A percentile compares a stretch with the other conserved stretches of the same genome.
Evolutionary conservation across 1,284 basidiomycete species (phyloP).

Genomic region (Rugosomyces carneus): DNA sequence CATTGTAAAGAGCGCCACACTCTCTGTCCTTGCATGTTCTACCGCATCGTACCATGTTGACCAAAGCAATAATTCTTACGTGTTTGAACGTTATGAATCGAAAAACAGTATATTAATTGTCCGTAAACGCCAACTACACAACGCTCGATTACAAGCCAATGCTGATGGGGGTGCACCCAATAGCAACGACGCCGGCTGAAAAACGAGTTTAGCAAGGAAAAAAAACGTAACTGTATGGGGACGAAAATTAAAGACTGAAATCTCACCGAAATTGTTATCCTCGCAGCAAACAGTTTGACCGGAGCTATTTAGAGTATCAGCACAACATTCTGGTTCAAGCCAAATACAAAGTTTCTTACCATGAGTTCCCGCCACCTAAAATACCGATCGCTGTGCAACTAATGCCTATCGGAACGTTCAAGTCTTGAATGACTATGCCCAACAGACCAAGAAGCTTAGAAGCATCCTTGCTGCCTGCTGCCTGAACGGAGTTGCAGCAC

Average conservation of each 20-base stretch:
- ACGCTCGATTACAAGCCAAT: constrained; percentile 18
- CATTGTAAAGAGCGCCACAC: not conserved
- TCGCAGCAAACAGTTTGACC: constrained; percentile 10
- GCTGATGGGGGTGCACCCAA: constrained; percentile 15
- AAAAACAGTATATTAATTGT: not conserved
- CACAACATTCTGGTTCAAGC: not conserved
- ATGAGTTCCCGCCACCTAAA: constrained; percentile 19
- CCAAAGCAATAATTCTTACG: too few relatives aligned
- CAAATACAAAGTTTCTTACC: constrained; percentile 16
- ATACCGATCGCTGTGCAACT: constrained; percentile 26
- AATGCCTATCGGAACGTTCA: constrained; percentile 23
- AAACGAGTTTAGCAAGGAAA: not conserved
- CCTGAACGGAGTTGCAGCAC: constrained; percentile 24
- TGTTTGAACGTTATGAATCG: too few relatives aligned
- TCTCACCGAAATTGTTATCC: constrained; percentile 9
- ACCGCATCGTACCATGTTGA: too few relatives aligned
- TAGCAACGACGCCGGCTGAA: constrained; percentile 1
- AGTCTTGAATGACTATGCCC: constrained; percentile 20
- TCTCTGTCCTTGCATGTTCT: not conserved
- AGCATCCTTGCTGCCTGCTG: constrained; percentile 10
- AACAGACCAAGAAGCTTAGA: constrained; percentile 21
- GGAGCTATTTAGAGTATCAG: constrained; percentile 5
- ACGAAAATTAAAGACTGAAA: not conserved
- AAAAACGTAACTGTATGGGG: not conserved
- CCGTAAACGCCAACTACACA: not conserved